These are phyloP conservation scores for Penicillium nucicola DNA, from an alignment of 495 filamentous ascomycete genomes.

Conservation along the genomic window DNA sequence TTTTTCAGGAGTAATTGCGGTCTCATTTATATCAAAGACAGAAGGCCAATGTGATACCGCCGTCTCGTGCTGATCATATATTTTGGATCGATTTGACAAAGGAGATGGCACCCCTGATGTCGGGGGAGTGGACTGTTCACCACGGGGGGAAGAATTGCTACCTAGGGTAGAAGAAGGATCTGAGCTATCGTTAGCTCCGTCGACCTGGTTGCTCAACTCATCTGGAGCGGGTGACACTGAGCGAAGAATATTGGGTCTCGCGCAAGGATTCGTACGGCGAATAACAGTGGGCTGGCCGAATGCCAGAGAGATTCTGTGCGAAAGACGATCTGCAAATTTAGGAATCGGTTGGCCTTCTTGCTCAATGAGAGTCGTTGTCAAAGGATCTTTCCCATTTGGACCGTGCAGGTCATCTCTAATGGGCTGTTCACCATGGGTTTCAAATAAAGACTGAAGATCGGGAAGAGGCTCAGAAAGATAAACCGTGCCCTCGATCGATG, in stretches of 20 bases:
- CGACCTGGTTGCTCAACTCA: slow-evolving; percentile 17
- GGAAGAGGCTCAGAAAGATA: slow-evolving; percentile 1
- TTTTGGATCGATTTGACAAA: slow-evolving; percentile 16
- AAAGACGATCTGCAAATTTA: slow-evolving; percentile 41
- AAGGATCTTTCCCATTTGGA: background rate
- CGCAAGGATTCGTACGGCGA: slow-evolving; percentile 42
- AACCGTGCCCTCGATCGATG: background rate
- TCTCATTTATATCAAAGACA: slow-evolving; percentile 5
- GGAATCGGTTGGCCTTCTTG: slow-evolving; percentile 13
- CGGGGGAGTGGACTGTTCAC: slow-evolving; percentile 32
- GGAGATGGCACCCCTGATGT: slow-evolving; percentile 33
- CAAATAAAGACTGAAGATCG: background rate
- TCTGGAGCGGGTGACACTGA: slow-evolving; percentile 17
- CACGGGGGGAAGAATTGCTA: slow-evolving; percentile 29
- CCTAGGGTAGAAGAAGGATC: slow-evolving; percentile 36
- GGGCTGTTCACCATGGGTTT: background rate
- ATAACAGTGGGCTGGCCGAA: slow-evolving; percentile 55
- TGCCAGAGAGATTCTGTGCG: slow-evolving; percentile 47
- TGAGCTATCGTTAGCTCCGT: slow-evolving; percentile 37
- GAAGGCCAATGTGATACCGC: slow-evolving; percentile 3
- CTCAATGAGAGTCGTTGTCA: background rate
- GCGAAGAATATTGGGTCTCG: slow-evolving; percentile 39
- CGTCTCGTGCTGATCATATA: slow-evolving; percentile 2
- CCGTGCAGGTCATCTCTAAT: background rate
- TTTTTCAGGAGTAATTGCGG: slow-evolving; percentile 9